A percentile compares a stretch with the other conserved stretches of the same genome.
phyloP scores from a whole-genome alignment of 768 basidiomycete genomes.

The Rhizopogon vinicolor region DNA sequence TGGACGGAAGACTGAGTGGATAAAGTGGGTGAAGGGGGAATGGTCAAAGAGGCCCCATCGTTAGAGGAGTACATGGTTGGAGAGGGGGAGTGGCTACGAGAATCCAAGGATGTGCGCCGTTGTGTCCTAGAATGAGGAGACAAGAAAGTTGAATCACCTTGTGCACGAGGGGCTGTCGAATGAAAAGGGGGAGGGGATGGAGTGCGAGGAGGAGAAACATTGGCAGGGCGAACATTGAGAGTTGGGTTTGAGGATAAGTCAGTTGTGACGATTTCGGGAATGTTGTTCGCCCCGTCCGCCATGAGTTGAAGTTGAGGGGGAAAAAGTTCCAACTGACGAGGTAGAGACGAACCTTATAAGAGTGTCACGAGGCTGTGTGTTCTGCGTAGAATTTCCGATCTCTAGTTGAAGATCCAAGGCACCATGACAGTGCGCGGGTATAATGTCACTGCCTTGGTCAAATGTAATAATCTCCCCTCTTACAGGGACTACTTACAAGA shows the following conservation, averaged over 20 bases:
- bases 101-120: slow-evolving; percentile 26
- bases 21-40: slow-evolving; percentile 74
- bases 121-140: slow-evolving; percentile 10
- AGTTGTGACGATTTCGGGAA: slow-evolving; percentile 31
- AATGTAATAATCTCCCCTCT: neutral
- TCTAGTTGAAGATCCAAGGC: neutral
- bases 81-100: slow-evolving; percentile 26
- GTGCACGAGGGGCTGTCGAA: neutral
- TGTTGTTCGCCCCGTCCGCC: slow-evolving; percentile 15
- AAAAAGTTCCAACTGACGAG: neutral
- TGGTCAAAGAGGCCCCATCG: slow-evolving; percentile 34
- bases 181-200: neutral
- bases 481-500: no score
- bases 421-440: neutral
- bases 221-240: slow-evolving; percentile 4
- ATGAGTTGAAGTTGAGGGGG: slow-evolving; percentile 5
- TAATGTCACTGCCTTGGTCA: neutral
- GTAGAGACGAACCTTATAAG: slow-evolving; percentile 5
- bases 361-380: neutral
- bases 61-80: slow-evolving; percentile 32
- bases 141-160: slow-evolving; percentile 13
- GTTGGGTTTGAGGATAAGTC: slow-evolving; percentile 29
- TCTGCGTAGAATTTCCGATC: slow-evolving; percentile 17
- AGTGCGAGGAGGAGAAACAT: neutral
- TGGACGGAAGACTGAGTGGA: slow-evolving; percentile 61